These are phyloP conservation scores for Solanum pinnatisectum DNA, from an alignment of 257 asterid genomes.

Conservation along the genomic window DNA sequence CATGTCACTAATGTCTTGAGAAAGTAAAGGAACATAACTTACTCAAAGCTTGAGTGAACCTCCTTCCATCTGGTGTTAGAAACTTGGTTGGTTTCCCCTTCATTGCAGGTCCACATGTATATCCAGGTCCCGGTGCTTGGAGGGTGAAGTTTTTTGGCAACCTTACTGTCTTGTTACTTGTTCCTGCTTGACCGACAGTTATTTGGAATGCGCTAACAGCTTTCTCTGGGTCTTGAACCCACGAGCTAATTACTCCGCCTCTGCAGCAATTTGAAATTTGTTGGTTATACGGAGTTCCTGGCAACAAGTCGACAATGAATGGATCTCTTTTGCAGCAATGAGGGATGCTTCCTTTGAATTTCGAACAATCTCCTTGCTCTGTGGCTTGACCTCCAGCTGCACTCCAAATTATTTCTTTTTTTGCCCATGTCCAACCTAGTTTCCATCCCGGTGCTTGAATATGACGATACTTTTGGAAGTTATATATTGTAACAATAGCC, in stretches of 20 bases:
- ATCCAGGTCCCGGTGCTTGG: conserved; percentile 36
- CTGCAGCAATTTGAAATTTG: conserved; percentile 50
- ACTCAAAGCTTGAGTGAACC: conserved; percentile 55
- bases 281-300: conserved; percentile 38
- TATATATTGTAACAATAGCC: conserved; percentile 37
- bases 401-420: conserved; percentile 44
- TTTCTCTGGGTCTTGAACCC: conserved; percentile 33
- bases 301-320: conserved; percentile 32
- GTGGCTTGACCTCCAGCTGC: conserved; percentile 40
- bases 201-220: conserved; percentile 36
- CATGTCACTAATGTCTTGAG: not conserved
- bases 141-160: conserved; percentile 46
- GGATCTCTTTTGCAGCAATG: conserved; percentile 45
- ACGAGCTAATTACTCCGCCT: conserved; percentile 45
- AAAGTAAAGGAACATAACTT: conserved; percentile 5
- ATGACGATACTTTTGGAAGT: conserved; percentile 41
- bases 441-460: conserved; percentile 44
- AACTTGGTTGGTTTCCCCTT: conserved; percentile 28
- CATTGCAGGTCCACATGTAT: conserved; percentile 45
- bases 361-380: conserved; percentile 55
- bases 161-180: conserved; percentile 29
- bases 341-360: conserved; percentile 31
- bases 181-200: conserved; percentile 39
- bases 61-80: conserved; percentile 23
- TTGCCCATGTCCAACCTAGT: conserved; percentile 51